phyloP scores from a whole-genome alignment of 768 basidiomycete genomes.

The Trametes gibbosa region DNA sequence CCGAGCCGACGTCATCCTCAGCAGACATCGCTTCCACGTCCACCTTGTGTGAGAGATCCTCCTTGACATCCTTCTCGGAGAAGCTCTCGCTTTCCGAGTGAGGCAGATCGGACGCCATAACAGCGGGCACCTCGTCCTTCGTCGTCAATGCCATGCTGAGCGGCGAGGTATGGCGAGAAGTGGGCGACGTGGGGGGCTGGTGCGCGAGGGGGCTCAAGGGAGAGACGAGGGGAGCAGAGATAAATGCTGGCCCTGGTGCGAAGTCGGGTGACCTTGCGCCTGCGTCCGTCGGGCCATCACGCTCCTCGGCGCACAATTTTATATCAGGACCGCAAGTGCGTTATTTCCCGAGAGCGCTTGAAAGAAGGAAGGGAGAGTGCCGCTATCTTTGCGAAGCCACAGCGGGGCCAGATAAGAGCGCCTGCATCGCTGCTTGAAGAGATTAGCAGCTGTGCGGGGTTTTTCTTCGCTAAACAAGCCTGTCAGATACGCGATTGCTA shows the following conservation, averaged over 20 bases:
- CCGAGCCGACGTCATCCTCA: conserved; percentile 22
- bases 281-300: conserved; percentile 1
- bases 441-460: conserved; percentile 10
- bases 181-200: neutral
- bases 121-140: neutral
- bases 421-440: conserved; percentile 3
- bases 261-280: conserved; percentile 5
- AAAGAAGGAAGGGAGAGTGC: neutral
- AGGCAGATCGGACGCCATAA: conserved; percentile 7
- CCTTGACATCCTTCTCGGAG: conserved; percentile 16
- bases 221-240: neutral
- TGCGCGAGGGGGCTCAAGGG: neutral
- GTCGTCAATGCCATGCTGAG: neutral
- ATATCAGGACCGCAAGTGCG: conserved; percentile 5
- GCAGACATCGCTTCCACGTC: conserved; percentile 18
- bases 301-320: neutral
- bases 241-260: neutral
- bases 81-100: conserved; percentile 8
- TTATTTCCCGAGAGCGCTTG: neutral
- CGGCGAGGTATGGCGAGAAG: neutral
- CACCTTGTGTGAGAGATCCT: conserved; percentile 14
- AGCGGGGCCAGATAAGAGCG: conserved; percentile 4
- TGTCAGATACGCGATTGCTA: neutral
- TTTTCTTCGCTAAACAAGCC: neutral
- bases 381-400: conserved; percentile 14